phyloP scores from a whole-genome alignment of 495 filamentous ascomycete genomes.

The Parmelia sp. region DNA sequence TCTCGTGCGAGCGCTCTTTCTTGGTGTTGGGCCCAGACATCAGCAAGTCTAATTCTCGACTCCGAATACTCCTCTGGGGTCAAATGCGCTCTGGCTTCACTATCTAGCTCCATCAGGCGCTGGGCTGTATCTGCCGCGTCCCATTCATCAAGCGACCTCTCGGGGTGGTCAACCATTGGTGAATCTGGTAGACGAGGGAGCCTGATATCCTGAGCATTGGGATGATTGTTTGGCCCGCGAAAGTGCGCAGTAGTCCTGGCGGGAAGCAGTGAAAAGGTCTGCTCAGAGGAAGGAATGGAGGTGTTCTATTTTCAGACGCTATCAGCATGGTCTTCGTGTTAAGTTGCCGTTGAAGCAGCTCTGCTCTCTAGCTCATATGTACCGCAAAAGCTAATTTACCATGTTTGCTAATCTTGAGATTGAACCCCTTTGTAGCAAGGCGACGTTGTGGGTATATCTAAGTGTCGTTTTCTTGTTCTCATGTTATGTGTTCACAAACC shows the following conservation, averaged over 20 bases:
- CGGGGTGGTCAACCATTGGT: background rate
- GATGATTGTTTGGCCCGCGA: background rate
- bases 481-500: background rate
- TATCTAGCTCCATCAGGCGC: background rate
- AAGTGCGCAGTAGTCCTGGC: background rate
- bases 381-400: background rate
- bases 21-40: background rate
- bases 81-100: background rate
- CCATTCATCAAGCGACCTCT: background rate
- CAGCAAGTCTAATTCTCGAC: background rate
- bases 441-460: background rate
- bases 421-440: background rate
- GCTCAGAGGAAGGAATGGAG: background rate
- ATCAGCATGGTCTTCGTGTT: background rate
- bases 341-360: background rate
- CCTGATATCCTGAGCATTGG: background rate
- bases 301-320: background rate
- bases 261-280: background rate
- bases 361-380: background rate
- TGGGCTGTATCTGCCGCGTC: background rate
- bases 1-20: background rate
- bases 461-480: background rate
- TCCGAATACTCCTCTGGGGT: background rate
- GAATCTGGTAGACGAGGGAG: background rate
- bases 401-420: background rate